A percentile compares a stretch with the other conserved stretches of the same genome.
phyloP scores from a whole-genome alignment of 1,284 basidiomycete genomes.

The Ceratobasidium theobromae region DNA sequence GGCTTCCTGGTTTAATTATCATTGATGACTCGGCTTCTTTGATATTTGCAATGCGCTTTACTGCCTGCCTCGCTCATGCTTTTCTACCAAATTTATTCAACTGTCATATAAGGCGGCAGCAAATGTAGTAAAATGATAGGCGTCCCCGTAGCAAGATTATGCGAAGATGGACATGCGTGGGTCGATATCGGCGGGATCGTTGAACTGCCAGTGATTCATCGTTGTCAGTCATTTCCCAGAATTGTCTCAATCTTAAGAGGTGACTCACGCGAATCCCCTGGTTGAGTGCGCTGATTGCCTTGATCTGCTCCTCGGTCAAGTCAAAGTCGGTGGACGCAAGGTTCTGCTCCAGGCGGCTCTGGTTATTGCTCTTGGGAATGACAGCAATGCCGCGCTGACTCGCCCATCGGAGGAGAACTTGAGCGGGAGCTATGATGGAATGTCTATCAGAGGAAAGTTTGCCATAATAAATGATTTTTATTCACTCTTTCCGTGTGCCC shows the following conservation, averaged over 20 bases:
- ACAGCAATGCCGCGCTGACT: slow-evolving; percentile 75
- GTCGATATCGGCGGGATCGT: slow-evolving; percentile 68
- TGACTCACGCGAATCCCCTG: slow-evolving; percentile 57
- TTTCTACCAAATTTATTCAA: neutral
- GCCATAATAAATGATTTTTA: slow-evolving; percentile 9
- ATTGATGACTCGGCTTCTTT: no score
- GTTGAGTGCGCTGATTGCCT: slow-evolving; percentile 63
- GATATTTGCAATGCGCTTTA: no score
- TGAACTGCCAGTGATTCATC: slow-evolving; percentile 58
- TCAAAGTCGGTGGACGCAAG: slow-evolving; percentile 59
- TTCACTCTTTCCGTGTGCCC: slow-evolving; percentile 58
- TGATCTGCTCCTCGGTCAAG: slow-evolving; percentile 60
- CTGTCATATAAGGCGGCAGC: neutral
- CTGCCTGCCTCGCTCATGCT: neutral
- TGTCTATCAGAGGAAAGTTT: neutral
- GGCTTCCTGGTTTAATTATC: no score
- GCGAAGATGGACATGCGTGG: slow-evolving; percentile 66
- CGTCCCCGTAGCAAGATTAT: slow-evolving; percentile 44
- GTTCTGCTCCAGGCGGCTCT: slow-evolving; percentile 60
- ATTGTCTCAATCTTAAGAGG: neutral
- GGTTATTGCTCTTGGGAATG: slow-evolving; percentile 71
- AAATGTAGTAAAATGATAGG: slow-evolving; percentile 52
- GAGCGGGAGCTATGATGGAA: slow-evolving; percentile 50
- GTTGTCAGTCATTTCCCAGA: slow-evolving; percentile 27
- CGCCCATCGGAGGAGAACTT: slow-evolving; percentile 76